phyloP scores from a whole-genome alignment of 2,329 filamentous ascomycete species.

The Diaporthe sp. region DNA sequence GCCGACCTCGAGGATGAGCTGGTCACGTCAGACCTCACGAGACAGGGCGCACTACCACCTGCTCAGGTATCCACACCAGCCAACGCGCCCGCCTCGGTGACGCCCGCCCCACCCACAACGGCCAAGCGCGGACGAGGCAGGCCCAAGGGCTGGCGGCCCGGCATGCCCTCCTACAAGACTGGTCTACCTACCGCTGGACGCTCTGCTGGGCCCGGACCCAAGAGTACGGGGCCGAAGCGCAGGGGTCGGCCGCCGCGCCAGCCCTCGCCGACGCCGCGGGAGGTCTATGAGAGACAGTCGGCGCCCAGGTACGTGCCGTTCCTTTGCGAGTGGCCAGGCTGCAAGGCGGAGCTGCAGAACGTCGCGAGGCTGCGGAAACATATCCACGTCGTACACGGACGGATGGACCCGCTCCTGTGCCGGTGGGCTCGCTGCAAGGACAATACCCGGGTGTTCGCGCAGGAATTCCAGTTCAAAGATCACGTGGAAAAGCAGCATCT shows the following conservation, averaged over 20 bases:
- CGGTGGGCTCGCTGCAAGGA: slow-evolving; percentile 57
- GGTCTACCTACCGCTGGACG: background rate
- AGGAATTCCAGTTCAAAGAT: slow-evolving; percentile 52
- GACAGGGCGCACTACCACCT: background rate
- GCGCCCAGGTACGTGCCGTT: slow-evolving; percentile 61
- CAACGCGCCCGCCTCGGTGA: background rate
- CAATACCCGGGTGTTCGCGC: slow-evolving; percentile 39
- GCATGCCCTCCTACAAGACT: slow-evolving; percentile 37
- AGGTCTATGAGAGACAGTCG: slow-evolving; percentile 46
- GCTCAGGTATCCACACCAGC: background rate
- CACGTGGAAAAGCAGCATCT: slow-evolving; percentile 70
- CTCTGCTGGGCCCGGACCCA: background rate
- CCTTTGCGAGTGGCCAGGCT: slow-evolving; percentile 70
- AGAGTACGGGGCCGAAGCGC: slow-evolving; percentile 40
- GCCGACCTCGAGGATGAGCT: slow-evolving; percentile 27
- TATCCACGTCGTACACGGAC: slow-evolving; percentile 63
- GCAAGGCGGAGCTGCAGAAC: slow-evolving; percentile 73
- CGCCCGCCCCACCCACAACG: background rate
- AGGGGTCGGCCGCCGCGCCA: slow-evolving; percentile 44
- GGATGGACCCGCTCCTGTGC: slow-evolving; percentile 45
- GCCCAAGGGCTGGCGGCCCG: slow-evolving; percentile 40
- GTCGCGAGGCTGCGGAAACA: slow-evolving; percentile 69
- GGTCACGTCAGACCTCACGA: background rate
- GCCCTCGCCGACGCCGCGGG: slow-evolving; percentile 38
- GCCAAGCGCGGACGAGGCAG: slow-evolving; percentile 35